These are phyloP conservation scores for Cladophialophora exuberans DNA, from an alignment of 2,329 filamentous ascomycete species.

Conservation along the genomic window DNA sequence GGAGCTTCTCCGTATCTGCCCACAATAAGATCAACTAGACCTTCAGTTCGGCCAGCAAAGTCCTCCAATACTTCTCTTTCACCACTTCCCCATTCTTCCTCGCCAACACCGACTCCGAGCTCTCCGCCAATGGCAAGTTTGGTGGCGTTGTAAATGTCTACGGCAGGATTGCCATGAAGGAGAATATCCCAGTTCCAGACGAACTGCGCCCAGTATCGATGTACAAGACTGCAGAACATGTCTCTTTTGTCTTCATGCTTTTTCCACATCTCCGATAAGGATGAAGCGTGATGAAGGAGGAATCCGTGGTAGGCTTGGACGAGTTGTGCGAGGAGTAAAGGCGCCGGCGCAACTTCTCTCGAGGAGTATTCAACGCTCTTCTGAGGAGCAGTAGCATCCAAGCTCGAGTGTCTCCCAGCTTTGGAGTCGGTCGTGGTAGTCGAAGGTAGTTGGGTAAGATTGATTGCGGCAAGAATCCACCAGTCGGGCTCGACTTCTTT, in stretches of 20 bases:
- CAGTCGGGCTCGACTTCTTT: conserved; percentile 87
- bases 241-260: conserved; percentile 59
- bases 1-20: conserved; percentile 75
- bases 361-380: conserved; percentile 77
- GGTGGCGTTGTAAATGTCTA: conserved; percentile 77
- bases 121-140: conserved; percentile 90
- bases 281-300: conserved; percentile 81
- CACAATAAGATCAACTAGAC: conserved; percentile 84
- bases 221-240: conserved; percentile 72
- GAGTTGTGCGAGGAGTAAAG: conserved; percentile 78
- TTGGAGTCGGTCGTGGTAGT: conserved; percentile 45
- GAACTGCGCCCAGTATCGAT: conserved; percentile 79
- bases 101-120: conserved; percentile 89
- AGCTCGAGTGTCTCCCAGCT: conserved; percentile 8
- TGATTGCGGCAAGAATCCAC: conserved; percentile 93
- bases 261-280: conserved; percentile 70
- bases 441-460: conserved; percentile 72
- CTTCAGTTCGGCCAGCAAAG: conserved; percentile 77
- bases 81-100: conserved; percentile 91
- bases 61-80: conserved; percentile 92
- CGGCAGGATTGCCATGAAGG: conserved; percentile 83
- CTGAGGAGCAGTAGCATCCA: conserved; percentile 38
- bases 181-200: conserved; percentile 78
- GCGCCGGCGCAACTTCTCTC: conserved; percentile 82
- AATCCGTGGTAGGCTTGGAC: conserved; percentile 82